Conservation (phyloP, 2,329 filamentous ascomycete species). For the Aureobasidium sp. region DNA sequence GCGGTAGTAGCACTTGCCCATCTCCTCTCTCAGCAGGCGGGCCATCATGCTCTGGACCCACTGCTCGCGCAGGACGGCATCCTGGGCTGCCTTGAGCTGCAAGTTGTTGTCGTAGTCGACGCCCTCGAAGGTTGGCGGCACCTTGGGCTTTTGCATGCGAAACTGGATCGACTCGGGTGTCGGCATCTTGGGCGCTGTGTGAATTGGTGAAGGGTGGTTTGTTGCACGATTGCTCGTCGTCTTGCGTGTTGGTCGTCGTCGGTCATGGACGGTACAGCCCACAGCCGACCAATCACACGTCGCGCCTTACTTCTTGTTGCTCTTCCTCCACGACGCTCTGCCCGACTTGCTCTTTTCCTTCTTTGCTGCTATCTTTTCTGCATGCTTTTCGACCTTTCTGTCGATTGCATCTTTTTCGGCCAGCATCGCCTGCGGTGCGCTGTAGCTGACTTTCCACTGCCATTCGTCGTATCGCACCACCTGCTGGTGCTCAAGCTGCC, state of each 20-base stretch:
- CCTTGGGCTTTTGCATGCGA: conserved; percentile 75
- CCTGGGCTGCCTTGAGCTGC: conserved; percentile 74
- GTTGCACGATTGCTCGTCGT: neutral
- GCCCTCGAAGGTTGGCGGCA: conserved; percentile 76
- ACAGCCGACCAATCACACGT: neutral
- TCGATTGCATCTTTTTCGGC: conserved; percentile 17
- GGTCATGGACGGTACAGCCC: neutral
- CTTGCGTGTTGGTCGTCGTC: neutral
- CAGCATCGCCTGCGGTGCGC: conserved; percentile 24
- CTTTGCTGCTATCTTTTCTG: conserved; percentile 16
- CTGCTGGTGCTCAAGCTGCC: conserved; percentile 23
- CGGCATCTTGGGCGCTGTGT: conserved; percentile 51
- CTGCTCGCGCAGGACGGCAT: conserved; percentile 75
- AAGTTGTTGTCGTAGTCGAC: conserved; percentile 81
- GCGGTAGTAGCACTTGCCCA: conserved; percentile 77
- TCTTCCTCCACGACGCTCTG: conserved; percentile 21
- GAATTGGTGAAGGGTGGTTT: neutral
- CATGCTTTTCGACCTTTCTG: conserved; percentile 18
- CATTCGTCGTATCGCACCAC: conserved; percentile 32
- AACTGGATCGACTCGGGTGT: conserved; percentile 77
- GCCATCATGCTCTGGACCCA: conserved; percentile 91
- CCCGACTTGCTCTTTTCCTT: conserved; percentile 11
- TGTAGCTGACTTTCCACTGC: conserved; percentile 38
- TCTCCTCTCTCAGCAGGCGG: conserved; percentile 70
- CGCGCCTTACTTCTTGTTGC: conserved; percentile 17